phyloP scores from a whole-genome alignment of 495 filamentous ascomycete genomes.

The Xylaria grammica region DNA sequence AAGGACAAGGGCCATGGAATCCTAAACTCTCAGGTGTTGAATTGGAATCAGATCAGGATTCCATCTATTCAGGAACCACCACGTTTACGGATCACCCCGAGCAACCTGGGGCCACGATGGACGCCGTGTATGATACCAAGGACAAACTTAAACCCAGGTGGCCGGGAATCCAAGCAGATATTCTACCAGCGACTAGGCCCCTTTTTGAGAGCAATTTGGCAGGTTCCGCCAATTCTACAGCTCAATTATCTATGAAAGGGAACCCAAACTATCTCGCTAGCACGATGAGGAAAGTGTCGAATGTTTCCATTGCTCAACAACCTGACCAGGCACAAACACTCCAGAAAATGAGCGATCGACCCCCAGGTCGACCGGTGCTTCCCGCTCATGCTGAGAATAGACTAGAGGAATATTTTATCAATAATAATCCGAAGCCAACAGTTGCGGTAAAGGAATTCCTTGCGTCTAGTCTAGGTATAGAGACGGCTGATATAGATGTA shows the following conservation, averaged over 20 bases:
- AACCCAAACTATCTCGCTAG: background rate
- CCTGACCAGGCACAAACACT: background rate
- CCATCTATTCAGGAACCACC: conserved; percentile 34
- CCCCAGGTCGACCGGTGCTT: conserved; percentile 34
- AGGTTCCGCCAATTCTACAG: background rate
- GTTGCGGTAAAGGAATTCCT: conserved; percentile 44
- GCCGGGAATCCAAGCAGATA: conserved; percentile 8
- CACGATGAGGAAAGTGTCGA: background rate
- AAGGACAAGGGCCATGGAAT: conserved; percentile 11
- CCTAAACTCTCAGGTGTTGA: background rate
- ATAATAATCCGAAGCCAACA: conserved; percentile 41
- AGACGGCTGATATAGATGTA: conserved; percentile 43
- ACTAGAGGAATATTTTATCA: conserved; percentile 51
- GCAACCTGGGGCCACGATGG: background rate
- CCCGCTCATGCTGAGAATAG: conserved; percentile 43
- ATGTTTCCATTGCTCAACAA: background rate
- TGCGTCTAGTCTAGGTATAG: conserved; percentile 48
- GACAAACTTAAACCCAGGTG: background rate
- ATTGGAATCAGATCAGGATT: conserved; percentile 27
- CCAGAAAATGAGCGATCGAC: background rate
- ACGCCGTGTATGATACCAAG: background rate
- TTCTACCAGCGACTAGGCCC: conserved; percentile 9
- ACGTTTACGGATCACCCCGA: conserved; percentile 5
- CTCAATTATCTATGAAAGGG: background rate
- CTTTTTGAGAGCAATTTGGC: conserved; percentile 7